phyloP scores from a whole-genome alignment of 2,329 filamentous ascomycete genomes.

The Verticillium klebahnii region DNA sequence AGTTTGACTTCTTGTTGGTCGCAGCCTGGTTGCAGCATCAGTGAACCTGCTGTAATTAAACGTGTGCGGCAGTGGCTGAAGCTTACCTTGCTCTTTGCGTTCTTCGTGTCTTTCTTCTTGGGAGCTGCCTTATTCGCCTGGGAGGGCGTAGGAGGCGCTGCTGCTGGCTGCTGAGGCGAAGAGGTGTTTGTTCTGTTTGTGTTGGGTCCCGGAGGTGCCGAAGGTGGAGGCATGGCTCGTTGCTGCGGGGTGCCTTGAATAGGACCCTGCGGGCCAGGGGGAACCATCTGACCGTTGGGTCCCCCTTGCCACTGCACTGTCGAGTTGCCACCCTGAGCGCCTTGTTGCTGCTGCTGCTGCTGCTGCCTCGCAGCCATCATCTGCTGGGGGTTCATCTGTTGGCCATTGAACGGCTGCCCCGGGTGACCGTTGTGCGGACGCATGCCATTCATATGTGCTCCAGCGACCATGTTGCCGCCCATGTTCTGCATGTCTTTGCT shows the following conservation, averaged over 20 bases:
- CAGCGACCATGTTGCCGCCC: conserved; percentile 49
- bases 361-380: conserved; percentile 49
- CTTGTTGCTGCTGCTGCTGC: conserved; percentile 25
- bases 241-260: conserved; percentile 70
- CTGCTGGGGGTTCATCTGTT: conserved; percentile 55
- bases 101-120: conserved; percentile 71
- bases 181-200: conserved; percentile 51
- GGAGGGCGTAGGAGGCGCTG: conserved; percentile 71
- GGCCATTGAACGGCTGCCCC: conserved; percentile 44
- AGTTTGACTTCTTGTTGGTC: conserved; percentile 60
- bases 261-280: conserved; percentile 38
- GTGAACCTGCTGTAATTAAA: neutral
- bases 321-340: conserved; percentile 27
- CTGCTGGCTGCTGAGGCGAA: conserved; percentile 58
- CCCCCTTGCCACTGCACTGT: conserved; percentile 43
- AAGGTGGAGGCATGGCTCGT: conserved; percentile 63
- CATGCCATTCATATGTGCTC: conserved; percentile 60
- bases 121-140: conserved; percentile 68
- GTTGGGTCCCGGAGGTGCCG: conserved; percentile 49
- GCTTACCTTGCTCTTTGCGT: conserved; percentile 63
- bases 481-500: conserved; percentile 45
- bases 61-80: neutral
- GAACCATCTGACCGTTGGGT: conserved; percentile 38
- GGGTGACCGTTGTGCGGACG: conserved; percentile 67
- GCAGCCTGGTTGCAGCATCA: conserved; percentile 33